These are phyloP conservation scores for Xylariaceae sp. DNA, from an alignment of 2,329 filamentous ascomycete species.

Conservation along the genomic window DNA sequence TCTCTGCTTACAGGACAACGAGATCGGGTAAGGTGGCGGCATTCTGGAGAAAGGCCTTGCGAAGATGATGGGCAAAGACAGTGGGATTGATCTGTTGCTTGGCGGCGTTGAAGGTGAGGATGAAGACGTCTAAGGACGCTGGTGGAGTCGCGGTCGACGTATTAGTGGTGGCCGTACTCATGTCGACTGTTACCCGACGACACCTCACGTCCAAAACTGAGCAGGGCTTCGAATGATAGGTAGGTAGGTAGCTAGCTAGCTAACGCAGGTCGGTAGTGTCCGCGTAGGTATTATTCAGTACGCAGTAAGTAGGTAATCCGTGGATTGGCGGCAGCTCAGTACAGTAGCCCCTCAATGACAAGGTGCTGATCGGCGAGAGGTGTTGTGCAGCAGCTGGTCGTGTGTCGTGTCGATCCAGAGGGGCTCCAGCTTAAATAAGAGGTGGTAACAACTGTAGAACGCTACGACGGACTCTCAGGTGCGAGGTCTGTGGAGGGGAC, in stretches of 20 bases:
- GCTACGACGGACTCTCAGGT: too few relatives aligned
- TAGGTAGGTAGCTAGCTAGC: not conserved
- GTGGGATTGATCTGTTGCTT: constrained; percentile 64
- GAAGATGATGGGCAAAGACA: constrained; percentile 66
- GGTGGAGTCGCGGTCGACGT: not conserved
- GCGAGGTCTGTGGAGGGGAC: too few relatives aligned
- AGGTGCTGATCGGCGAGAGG: not conserved
- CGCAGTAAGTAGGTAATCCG: not conserved
- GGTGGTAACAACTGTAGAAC: too few relatives aligned
- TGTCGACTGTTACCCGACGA: not conserved
- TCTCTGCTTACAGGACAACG: constrained; percentile 48
- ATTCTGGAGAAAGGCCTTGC: constrained; percentile 51
- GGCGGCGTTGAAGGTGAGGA: constrained; percentile 87
- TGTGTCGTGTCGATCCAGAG: not conserved
- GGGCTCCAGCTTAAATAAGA: too few relatives aligned
- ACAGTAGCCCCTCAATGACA: not conserved
- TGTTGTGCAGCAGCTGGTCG: not conserved
- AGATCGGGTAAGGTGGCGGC: constrained; percentile 45
- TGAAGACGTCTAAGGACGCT: constrained; percentile 57
- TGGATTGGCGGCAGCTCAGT: not conserved
- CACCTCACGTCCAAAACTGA: not conserved
- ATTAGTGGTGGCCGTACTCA: not conserved
- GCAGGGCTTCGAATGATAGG: not conserved
- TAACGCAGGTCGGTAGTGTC: too few relatives aligned
- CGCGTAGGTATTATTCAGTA: too few relatives aligned